Conservation (phyloP, 2,329 filamentous ascomycete species). For the Nigrospora sphaerica region DNA sequence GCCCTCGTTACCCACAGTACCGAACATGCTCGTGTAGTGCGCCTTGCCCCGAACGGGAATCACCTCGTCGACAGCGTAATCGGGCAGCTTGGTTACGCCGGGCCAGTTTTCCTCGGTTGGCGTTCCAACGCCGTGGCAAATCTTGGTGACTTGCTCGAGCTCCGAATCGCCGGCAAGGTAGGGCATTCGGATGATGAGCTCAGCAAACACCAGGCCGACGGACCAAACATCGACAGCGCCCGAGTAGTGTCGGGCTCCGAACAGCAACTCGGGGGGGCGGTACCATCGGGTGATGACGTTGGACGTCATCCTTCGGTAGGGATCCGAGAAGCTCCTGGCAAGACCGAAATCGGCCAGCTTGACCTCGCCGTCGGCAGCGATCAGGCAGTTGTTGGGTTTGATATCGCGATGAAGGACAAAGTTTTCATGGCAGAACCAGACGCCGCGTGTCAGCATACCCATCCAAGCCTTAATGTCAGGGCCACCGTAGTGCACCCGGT, state of each 20-base stretch:
- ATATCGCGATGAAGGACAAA: constrained; percentile 94
- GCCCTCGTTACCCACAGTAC: constrained; percentile 71
- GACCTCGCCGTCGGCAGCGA: constrained; percentile 85
- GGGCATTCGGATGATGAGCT: constrained; percentile 75
- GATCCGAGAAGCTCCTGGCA: constrained; percentile 82
- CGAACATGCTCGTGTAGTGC: constrained; percentile 71
- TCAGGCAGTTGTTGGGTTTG: constrained; percentile 96
- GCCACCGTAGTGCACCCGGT: constrained; percentile 70
- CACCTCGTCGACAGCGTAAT: constrained; percentile 64
- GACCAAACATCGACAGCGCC: constrained; percentile 93
- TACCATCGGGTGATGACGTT: constrained; percentile 98
- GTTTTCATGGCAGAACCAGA: constrained; percentile 96
- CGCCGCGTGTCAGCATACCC: constrained; percentile 86
- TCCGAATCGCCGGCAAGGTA: constrained; percentile 82
- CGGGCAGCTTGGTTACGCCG: constrained; percentile 72
- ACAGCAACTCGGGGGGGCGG: constrained; percentile 86
- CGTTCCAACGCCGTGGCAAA: constrained; percentile 79
- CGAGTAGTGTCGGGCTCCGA: constrained; percentile 81
- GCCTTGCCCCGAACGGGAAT: constrained; percentile 58
- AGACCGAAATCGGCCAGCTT: constrained; percentile 98
- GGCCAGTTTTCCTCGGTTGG: constrained; percentile 95
- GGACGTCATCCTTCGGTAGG: constrained; percentile 80
- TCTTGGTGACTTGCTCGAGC: constrained; percentile 76
- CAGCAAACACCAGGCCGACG: constrained; percentile 86
- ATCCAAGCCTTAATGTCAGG: constrained; percentile 98